Evolutionary conservation across 805 yeast species (phyloP).

Genomic region (Kuraishia cidri): DNA sequence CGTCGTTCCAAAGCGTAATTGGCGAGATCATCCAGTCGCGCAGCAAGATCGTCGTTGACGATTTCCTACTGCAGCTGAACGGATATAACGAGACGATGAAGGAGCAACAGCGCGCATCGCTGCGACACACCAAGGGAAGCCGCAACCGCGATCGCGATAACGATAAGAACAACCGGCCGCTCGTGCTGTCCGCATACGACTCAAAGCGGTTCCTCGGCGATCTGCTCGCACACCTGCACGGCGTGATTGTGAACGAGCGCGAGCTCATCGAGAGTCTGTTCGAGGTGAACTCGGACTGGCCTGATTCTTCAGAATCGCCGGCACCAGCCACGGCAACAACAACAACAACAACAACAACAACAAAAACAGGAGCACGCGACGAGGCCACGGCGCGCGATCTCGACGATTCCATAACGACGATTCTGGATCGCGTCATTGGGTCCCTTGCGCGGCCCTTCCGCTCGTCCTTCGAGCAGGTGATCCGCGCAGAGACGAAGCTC

Average conservation of each 20-base stretch:
- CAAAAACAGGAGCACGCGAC: too few relatives aligned
- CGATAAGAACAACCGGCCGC: conserved; percentile 27
- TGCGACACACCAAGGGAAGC: conserved; percentile 5
- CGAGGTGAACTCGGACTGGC: conserved; percentile 9
- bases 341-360: too few relatives aligned
- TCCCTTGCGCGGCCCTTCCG: conserved; percentile 52
- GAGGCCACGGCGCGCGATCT: conserved; percentile 13
- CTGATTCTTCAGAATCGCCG: too few relatives aligned
- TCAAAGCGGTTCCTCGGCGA: conserved; percentile 81
- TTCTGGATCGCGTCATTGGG: conserved; percentile 41
- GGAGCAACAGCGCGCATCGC: conserved; percentile 5
- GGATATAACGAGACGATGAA: conserved; percentile 16
- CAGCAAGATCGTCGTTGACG: conserved; percentile 53
- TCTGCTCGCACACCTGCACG: conserved; percentile 79
- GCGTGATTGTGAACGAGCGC: conserved; percentile 77
- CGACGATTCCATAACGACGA: conserved; percentile 15
- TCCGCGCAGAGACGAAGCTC: conserved; percentile 56
- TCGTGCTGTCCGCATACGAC: conserved; percentile 65
- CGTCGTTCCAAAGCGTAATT: conserved; percentile 50
- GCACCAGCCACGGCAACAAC: too few relatives aligned
- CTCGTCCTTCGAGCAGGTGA: conserved; percentile 57
- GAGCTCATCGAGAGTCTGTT: conserved; percentile 67
- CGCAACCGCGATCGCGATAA: conserved; percentile 3
- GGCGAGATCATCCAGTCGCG: conserved; percentile 61
- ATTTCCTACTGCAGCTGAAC: conserved; percentile 51